Conservation (phyloP, 2,329 filamentous ascomycete genomes). For the Penicillium digitatum region DNA sequence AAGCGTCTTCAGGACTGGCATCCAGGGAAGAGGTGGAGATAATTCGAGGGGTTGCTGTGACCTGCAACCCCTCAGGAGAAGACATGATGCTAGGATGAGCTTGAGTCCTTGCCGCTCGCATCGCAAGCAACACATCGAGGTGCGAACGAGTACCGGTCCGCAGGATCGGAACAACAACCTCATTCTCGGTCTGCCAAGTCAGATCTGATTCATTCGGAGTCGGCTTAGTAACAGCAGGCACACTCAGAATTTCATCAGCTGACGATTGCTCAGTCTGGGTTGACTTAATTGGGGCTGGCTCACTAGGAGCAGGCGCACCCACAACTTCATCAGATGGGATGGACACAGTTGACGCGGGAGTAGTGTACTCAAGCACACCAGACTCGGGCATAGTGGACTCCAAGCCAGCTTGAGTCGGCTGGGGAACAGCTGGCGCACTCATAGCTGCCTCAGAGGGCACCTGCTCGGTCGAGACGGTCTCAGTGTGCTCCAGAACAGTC, state of each 20-base stretch:
- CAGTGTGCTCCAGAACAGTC: neutral
- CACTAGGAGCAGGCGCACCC: neutral
- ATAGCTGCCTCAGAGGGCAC: neutral
- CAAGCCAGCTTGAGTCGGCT: neutral
- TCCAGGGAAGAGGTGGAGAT: neutral
- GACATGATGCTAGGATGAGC: neutral
- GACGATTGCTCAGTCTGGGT: neutral
- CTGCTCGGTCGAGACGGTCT: neutral
- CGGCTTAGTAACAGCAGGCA: neutral
- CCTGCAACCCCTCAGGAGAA: neutral
- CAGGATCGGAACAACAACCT: neutral
- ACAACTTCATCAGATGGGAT: neutral
- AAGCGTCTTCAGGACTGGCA: neutral
- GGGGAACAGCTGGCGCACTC: neutral
- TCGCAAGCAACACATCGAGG: neutral
- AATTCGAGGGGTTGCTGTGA: neutral
- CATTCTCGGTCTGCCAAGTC: neutral
- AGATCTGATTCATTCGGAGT: neutral
- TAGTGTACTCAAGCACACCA: neutral
- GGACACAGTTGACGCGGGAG: neutral
- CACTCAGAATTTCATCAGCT: neutral
- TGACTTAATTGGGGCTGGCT: neutral
- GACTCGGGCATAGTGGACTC: neutral
- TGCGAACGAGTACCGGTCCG: neutral
- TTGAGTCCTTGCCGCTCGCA: neutral